phyloP scores from a whole-genome alignment of 345 rosid genomes.

The Cardiospermum halicacabum region DNA sequence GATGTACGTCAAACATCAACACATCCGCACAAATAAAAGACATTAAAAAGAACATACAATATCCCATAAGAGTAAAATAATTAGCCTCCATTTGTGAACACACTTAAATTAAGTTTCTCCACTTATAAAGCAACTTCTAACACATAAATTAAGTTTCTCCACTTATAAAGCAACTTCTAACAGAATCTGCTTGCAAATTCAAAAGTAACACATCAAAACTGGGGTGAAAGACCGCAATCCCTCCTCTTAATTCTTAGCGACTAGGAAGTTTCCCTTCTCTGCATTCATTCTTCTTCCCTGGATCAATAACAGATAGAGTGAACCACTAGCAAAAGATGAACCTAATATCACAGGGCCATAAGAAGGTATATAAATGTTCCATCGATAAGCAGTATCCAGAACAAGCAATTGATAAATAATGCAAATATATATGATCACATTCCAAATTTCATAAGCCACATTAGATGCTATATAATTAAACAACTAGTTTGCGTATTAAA shows the following conservation, averaged over 20 bases:
- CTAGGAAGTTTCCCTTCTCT: neutral
- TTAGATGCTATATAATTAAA: neutral
- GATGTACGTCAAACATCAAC: too few species aligned
- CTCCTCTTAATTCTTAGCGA: neutral
- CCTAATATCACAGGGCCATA: neutral
- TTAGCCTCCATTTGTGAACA: too few species aligned
- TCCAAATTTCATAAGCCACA: neutral
- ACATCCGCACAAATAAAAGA: too few species aligned
- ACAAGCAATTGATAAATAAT: too few species aligned
- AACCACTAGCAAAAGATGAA: neutral
- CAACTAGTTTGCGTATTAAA: neutral
- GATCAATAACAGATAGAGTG: constrained; percentile 1
- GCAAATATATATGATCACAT: too few species aligned
- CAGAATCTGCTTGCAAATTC: neutral
- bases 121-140: neutral
- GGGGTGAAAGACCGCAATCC: neutral
- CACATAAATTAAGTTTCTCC: neutral
- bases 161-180: neutral
- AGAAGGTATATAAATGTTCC: too few species aligned
- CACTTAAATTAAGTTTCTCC: neutral
- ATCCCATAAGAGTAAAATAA: too few species aligned
- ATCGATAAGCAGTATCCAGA: too few species aligned
- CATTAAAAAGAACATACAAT: too few species aligned
- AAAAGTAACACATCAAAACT: neutral
- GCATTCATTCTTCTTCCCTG: neutral